A percentile compares a stretch with the other conserved stretches of the same genome.
Evolutionary conservation across 139 green algal species (phyloP).

Genomic region (Micromonas pusilla): DNA sequence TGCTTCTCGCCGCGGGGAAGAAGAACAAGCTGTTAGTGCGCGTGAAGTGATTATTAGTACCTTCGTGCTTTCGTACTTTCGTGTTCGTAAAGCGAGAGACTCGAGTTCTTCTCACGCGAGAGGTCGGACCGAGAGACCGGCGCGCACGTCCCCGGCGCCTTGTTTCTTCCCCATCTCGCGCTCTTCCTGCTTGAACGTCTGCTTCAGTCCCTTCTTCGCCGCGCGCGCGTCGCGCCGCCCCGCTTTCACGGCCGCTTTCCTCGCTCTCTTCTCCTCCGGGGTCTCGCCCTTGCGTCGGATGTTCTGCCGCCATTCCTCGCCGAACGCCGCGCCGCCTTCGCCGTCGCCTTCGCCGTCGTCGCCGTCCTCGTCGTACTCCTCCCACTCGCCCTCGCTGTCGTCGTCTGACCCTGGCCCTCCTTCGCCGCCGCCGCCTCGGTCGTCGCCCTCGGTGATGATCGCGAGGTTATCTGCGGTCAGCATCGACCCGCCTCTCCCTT

Average conservation of each 20-base stretch:
- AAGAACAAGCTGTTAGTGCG: conserved; percentile 97
- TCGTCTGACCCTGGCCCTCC: no score
- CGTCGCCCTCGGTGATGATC: conserved; percentile 16
- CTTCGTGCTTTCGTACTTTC: no score
- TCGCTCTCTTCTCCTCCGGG: conserved; percentile 62
- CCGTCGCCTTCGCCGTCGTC: conserved; percentile 20
- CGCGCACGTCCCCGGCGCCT: background rate
- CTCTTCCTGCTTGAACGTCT: conserved; percentile 61
- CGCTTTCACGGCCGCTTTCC: conserved; percentile 79
- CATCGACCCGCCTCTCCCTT: background rate
- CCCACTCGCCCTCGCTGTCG: background rate
- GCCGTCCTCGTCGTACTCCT: conserved; percentile 15
- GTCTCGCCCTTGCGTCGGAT: conserved; percentile 58
- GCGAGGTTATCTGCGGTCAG: background rate
- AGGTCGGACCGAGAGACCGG: background rate
- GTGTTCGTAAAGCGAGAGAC: background rate
- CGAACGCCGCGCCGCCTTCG: background rate
- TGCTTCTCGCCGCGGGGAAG: conserved; percentile 89
- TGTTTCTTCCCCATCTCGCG: background rate
- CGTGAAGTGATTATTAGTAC: conserved; percentile 41
- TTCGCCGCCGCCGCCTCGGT: conserved; percentile 12
- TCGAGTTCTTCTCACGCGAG: background rate
- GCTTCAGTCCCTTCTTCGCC: conserved; percentile 76
- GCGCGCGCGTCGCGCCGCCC: conserved; percentile 48
- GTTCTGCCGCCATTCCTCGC: background rate